Conservation (phyloP, 148 eudicot species). For the Camellia granthamiana region DNA sequence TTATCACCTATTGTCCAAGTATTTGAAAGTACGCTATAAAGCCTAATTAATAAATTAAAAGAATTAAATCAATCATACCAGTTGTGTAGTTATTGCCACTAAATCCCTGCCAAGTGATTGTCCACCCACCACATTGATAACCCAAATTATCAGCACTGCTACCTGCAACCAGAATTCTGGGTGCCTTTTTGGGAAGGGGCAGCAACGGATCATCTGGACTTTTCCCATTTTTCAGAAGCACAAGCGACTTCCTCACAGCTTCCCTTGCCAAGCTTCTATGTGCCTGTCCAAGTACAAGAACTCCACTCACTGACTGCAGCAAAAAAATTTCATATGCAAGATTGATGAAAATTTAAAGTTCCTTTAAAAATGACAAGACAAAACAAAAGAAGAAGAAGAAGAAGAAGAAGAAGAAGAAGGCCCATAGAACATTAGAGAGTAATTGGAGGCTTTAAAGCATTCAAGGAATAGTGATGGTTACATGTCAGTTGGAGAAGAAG, state of each 20-base stretch:
- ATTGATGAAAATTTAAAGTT: no score
- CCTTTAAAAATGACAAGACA: no score
- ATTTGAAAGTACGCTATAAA: not conserved
- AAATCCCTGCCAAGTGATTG: no score
- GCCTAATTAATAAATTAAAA: no score
- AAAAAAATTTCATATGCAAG: no score
- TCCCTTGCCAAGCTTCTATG: slow-evolving; percentile 89
- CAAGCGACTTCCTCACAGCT: slow-evolving; percentile 91
- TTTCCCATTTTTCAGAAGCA: slow-evolving; percentile 81
- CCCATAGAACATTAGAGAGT: no score
- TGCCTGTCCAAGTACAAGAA: slow-evolving; percentile 37
- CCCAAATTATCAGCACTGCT: slow-evolving; percentile 89
- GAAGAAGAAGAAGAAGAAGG: no score
- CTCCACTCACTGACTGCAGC: not conserved
- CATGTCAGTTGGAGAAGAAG: no score
- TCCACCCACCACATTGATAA: slow-evolving; percentile 51
- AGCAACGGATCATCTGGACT: slow-evolving; percentile 39
- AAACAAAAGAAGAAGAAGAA: no score
- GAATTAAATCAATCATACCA: slow-evolving; percentile 38
- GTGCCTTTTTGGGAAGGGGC: slow-evolving; percentile 62
- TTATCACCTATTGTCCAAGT: not conserved
- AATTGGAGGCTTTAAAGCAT: no score
- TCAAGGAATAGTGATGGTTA: no score
- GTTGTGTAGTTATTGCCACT: slow-evolving; percentile 66
- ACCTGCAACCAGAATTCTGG: slow-evolving; percentile 74